Percentiles rank a stretch among this genome's conserved stretches.
Conservation (phyloP, 2,329 filamentous ascomycete genomes). For the Curvularia spicifera region DNA sequence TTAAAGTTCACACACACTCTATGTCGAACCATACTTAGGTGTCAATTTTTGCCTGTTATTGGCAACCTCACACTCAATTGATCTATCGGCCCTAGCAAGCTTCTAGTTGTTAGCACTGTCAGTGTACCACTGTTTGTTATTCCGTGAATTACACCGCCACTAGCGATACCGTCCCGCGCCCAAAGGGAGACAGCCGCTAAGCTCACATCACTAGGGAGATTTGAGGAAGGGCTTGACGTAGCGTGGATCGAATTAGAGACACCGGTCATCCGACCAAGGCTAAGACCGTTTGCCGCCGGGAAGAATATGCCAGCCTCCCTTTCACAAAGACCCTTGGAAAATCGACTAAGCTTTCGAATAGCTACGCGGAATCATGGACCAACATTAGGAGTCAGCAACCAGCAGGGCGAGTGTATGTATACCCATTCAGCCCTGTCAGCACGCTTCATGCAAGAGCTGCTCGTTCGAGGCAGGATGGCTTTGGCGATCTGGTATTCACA, state of each 20-base stretch:
- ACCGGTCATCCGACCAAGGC: constrained; percentile 14
- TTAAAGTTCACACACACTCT: background rate
- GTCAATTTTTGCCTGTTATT: background rate
- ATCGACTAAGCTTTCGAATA: background rate
- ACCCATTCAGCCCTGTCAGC: constrained; percentile 8
- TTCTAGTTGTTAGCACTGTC: background rate
- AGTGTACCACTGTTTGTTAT: background rate
- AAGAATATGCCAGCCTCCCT: constrained; percentile 1
- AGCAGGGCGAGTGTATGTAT: constrained; percentile 3
- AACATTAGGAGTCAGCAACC: constrained; percentile 1
- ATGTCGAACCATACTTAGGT: background rate
- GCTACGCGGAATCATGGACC: background rate
- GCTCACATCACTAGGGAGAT: constrained; percentile 16
- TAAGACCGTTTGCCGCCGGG: background rate
- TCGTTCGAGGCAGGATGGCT: constrained; percentile 20
- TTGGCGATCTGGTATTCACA: constrained; percentile 13
- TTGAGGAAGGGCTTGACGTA: constrained; percentile 7
- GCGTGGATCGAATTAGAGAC: constrained; percentile 11
- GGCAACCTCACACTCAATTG: background rate
- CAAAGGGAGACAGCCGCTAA: constrained; percentile 8
- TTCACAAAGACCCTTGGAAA: constrained; percentile 9
- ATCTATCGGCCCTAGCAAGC: background rate
- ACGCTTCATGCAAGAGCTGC: constrained; percentile 18
- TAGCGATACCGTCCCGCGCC: constrained; percentile 13
- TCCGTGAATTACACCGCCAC: constrained; percentile 13